These are phyloP conservation scores for Favolaschia claudopus DNA, from an alignment of 768 basidiomycete genomes.

Conservation along the genomic window DNA sequence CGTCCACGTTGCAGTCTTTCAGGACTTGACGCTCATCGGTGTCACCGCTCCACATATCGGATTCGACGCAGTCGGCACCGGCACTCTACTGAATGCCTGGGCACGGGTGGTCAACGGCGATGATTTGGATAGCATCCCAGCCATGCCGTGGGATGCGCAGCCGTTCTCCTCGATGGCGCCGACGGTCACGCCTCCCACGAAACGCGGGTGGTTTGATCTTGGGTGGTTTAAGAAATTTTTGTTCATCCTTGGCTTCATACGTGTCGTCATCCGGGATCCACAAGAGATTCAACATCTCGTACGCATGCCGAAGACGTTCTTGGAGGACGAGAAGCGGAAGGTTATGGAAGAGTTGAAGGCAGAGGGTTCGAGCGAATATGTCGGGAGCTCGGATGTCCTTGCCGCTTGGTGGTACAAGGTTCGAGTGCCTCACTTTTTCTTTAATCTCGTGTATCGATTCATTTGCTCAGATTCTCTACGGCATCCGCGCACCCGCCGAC, in stretches of 20 bases:
- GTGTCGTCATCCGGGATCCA: neutral
- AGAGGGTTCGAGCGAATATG: neutral
- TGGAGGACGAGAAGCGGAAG: neutral
- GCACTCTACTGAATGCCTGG: slow-evolving; percentile 1
- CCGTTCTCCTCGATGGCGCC: neutral
- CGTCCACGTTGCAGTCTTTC: neutral
- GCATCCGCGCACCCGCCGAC: neutral
- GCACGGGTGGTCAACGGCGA: slow-evolving; percentile 1
- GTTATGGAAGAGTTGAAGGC: neutral
- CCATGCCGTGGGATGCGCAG: neutral
- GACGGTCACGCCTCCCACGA: neutral
- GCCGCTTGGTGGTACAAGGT: slow-evolving; percentile 12
- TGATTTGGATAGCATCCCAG: neutral
- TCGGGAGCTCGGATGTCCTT: slow-evolving; percentile 5
- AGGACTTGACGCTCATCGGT: slow-evolving; percentile 6
- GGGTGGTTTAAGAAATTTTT: neutral
- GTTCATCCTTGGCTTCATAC: neutral
- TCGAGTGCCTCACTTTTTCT: neutral
- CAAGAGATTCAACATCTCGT: neutral
- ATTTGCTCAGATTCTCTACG: neutral
- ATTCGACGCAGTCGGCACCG: slow-evolving; percentile 1
- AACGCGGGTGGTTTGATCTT: slow-evolving; percentile 5
- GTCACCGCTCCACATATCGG: slow-evolving; percentile 1
- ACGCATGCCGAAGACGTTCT: slow-evolving; percentile 6
- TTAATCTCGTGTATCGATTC: neutral